These are phyloP conservation scores for Solanum acaule DNA, from an alignment of 257 asterid genomes.

Conservation along the genomic window DNA sequence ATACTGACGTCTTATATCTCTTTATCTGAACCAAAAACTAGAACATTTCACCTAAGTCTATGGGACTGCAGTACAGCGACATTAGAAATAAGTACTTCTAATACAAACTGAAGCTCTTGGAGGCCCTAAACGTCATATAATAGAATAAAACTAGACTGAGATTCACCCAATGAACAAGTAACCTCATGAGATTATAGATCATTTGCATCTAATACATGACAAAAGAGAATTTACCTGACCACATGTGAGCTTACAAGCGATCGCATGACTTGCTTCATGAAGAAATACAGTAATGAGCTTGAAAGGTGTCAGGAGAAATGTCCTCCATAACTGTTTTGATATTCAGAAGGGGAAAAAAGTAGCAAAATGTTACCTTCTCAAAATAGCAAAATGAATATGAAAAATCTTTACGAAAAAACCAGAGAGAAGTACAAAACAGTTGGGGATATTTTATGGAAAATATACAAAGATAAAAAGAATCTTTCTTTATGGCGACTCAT, in stretches of 20 bases:
- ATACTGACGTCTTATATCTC: neutral
- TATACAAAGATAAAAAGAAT: neutral
- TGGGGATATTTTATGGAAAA: neutral
- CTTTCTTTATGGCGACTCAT: neutral
- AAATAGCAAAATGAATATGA: neutral
- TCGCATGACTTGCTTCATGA: conserved; percentile 98
- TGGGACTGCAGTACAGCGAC: neutral
- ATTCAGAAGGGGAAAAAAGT: neutral
- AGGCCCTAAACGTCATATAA: neutral
- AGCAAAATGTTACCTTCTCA: neutral
- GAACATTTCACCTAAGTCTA: neutral
- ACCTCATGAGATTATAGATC: neutral
- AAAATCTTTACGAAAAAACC: neutral
- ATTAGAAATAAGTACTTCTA: neutral
- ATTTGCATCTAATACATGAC: neutral
- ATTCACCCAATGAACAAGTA: neutral
- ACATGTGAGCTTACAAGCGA: conserved; percentile 94
- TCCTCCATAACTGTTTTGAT: conserved; percentile 82
- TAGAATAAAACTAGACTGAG: neutral
- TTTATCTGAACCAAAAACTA: neutral
- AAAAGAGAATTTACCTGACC: conserved; percentile 53
- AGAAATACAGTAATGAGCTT: conserved; percentile 97
- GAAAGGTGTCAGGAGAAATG: conserved; percentile 80
- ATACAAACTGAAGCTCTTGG: neutral
- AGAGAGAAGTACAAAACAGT: neutral